These are phyloP conservation scores for Heliamphora pulchella DNA, from an alignment of 179 eudicot species.

Conservation along the genomic window DNA sequence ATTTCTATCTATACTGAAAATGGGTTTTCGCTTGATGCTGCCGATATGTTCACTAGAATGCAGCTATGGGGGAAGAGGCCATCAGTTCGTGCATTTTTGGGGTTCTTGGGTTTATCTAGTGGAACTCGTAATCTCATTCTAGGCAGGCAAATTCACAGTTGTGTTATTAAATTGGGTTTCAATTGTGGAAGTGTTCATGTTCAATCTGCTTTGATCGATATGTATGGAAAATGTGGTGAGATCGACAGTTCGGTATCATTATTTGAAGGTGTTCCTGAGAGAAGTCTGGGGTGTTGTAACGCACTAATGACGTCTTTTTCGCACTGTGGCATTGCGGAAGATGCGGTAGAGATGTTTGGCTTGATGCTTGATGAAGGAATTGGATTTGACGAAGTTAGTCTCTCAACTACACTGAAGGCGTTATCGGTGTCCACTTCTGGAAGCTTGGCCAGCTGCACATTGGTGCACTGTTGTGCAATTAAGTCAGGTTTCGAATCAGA, in stretches of 20 bases:
- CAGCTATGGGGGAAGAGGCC: slow-evolving; percentile 51
- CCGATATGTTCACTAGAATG: slow-evolving; percentile 41
- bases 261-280: slow-evolving; percentile 34
- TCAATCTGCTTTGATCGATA: slow-evolving; percentile 65
- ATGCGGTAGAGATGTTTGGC: slow-evolving; percentile 53
- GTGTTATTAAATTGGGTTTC: slow-evolving; percentile 44
- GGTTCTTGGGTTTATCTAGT: slow-evolving; percentile 53
- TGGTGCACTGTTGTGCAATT: slow-evolving; percentile 57
- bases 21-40: slow-evolving; percentile 37
- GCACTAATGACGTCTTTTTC: slow-evolving; percentile 62
- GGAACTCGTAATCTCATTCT: slow-evolving; percentile 27
- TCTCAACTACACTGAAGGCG: slow-evolving; percentile 57
- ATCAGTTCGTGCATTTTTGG: slow-evolving; percentile 49
- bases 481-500: slow-evolving; percentile 43
- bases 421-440: slow-evolving; percentile 34
- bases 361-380: slow-evolving; percentile 47
- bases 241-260: slow-evolving; percentile 38
- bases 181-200: slow-evolving; percentile 38
- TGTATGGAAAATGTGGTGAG: slow-evolving; percentile 72
- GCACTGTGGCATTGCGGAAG: slow-evolving; percentile 38
- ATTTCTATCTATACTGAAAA: slow-evolving; percentile 43
- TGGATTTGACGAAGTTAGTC: slow-evolving; percentile 53
- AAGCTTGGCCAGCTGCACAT: slow-evolving; percentile 38
- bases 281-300: slow-evolving; percentile 48
- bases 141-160: slow-evolving; percentile 58